Evolutionary conservation across 108 stramenopile genomes (phyloP).

Genomic region (Thalassiosira profunda): DNA sequence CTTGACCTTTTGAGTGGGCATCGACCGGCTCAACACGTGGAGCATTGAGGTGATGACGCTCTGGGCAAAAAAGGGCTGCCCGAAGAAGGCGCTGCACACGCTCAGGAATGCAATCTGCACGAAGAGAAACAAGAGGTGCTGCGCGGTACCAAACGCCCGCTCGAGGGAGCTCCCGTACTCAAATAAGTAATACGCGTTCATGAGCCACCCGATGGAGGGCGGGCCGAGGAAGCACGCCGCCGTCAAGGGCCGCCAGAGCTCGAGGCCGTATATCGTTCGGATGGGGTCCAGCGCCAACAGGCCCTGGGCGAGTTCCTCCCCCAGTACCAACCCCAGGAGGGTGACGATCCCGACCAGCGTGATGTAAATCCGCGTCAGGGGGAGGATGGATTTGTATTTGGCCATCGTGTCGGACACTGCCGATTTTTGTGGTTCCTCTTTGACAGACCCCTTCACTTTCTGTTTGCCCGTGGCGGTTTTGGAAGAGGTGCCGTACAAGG

Average conservation of each 20-base stretch:
- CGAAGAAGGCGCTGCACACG: conserved; percentile 63
- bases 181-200: conserved; percentile 88
- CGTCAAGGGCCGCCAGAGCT: conserved; percentile 88
- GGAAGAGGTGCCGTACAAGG: conserved; percentile 22
- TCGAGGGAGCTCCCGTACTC: conserved; percentile 88
- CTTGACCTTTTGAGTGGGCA: conserved; percentile 85
- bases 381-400: conserved; percentile 81
- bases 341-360: conserved; percentile 73
- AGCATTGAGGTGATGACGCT: conserved; percentile 90
- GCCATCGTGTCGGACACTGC: conserved; percentile 53
- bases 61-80: conserved; percentile 82
- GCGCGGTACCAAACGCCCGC: conserved; percentile 83
- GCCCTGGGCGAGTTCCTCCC: conserved; percentile 86
- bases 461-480: conserved; percentile 60
- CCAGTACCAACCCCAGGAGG: conserved; percentile 72
- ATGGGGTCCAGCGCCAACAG: conserved; percentile 85
- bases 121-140: conserved; percentile 76
- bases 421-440: conserved; percentile 49
- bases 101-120: conserved; percentile 68
- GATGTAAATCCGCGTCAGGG: conserved; percentile 86
- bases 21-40: conserved; percentile 85
- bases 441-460: conserved; percentile 46
- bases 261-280: conserved; percentile 75
- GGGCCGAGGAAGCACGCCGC: conserved; percentile 88
- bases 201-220: conserved; percentile 86